phyloP scores from a whole-genome alignment of 495 filamentous ascomycete species.

The Pseudevernia furfuracea region DNA sequence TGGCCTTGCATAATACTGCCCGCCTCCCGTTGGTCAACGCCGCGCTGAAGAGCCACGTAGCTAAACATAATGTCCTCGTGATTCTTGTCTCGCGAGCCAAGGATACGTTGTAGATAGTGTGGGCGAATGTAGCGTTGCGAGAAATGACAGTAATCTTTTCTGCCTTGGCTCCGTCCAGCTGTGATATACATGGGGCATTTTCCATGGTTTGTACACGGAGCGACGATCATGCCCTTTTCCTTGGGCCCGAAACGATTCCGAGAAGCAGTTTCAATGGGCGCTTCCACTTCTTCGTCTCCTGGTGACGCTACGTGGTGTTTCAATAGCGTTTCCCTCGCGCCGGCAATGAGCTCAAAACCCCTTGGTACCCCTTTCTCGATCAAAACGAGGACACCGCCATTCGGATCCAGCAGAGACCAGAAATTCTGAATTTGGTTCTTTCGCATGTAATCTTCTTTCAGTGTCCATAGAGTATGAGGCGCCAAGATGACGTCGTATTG shows the following conservation, averaged over 20 bases:
- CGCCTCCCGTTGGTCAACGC: slow-evolving; percentile 45
- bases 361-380: slow-evolving; percentile 86
- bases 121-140: slow-evolving; percentile 81
- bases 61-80: slow-evolving; percentile 87
- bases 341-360: slow-evolving; percentile 86
- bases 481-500: slow-evolving; percentile 85
- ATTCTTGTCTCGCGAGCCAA: slow-evolving; percentile 62
- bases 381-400: slow-evolving; percentile 80
- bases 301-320: slow-evolving; percentile 67
- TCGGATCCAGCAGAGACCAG: slow-evolving; percentile 75
- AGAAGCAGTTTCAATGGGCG: slow-evolving; percentile 33
- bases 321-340: slow-evolving; percentile 69
- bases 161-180: slow-evolving; percentile 56
- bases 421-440: slow-evolving; percentile 74
- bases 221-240: slow-evolving; percentile 84
- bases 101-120: slow-evolving; percentile 67
- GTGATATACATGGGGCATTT: slow-evolving; percentile 81
- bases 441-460: slow-evolving; percentile 64
- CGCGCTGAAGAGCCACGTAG: slow-evolving; percentile 81
- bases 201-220: slow-evolving; percentile 87
- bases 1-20: slow-evolving; percentile 37
- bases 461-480: slow-evolving; percentile 67
- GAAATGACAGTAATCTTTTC: slow-evolving; percentile 90
- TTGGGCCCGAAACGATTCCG: slow-evolving; percentile 40
- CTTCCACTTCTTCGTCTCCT: slow-evolving; percentile 41